Evolutionary conservation across 2,329 filamentous ascomycete species (phyloP).

Genomic region (Cladosporium phlei): DNA sequence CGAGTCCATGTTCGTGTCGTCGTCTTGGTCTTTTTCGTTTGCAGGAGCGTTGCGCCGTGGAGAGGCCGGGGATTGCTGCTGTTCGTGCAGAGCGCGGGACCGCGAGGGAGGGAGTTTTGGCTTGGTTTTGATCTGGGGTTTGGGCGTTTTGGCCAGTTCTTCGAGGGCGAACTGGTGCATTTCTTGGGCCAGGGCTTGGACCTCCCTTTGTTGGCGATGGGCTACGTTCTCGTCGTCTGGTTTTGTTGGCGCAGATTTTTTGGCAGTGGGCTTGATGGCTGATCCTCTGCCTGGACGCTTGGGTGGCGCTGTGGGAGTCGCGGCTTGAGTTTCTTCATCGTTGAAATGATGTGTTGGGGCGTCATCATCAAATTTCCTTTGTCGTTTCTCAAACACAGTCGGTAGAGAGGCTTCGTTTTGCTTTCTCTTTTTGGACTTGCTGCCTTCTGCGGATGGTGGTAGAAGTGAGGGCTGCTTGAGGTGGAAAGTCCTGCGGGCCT

Average conservation of each 20-base stretch:
- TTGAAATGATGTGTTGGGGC: neutral
- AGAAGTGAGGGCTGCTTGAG: conserved; percentile 17
- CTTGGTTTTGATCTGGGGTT: conserved; percentile 14
- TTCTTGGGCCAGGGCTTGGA: conserved; percentile 21
- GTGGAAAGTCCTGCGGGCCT: conserved; percentile 21
- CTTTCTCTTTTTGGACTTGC: conserved; percentile 16
- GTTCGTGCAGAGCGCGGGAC: conserved; percentile 15
- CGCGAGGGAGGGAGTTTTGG: conserved; percentile 13
- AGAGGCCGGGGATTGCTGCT: neutral
- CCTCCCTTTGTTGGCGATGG: conserved; percentile 4
- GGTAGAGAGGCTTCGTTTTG: conserved; percentile 21
- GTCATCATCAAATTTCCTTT: conserved; percentile 14
- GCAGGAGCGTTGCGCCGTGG: neutral
- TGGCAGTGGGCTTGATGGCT: conserved; percentile 14
- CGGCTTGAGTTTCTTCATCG: neutral
- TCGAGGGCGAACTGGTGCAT: conserved; percentile 27
- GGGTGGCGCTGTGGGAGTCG: neutral
- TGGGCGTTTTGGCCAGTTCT: conserved; percentile 19
- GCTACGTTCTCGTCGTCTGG: neutral
- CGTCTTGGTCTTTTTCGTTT: conserved; percentile 26
- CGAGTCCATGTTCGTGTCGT: conserved; percentile 35
- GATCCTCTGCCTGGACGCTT: conserved; percentile 24
- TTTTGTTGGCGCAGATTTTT: neutral
- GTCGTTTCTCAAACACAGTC: conserved; percentile 26
- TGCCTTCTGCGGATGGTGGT: conserved; percentile 15